These are phyloP conservation scores for Pecoramyces ruminantium DNA, from an alignment of 192 early-diverging fungal species.

Conservation along the genomic window DNA sequence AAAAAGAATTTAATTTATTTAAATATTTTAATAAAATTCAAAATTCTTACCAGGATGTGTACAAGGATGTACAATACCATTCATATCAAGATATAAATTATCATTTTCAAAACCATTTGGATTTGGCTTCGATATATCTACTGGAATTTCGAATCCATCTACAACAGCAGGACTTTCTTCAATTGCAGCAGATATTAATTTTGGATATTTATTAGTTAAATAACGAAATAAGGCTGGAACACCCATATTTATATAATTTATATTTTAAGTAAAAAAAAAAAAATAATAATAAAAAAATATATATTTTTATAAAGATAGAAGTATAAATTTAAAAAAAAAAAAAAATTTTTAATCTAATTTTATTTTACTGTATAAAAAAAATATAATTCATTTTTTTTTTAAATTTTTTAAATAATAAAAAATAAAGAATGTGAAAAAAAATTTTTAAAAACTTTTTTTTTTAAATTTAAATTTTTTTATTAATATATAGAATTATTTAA, in stretches of 20 bases:
- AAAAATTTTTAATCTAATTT: too few relatives aligned
- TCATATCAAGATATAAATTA: conserved; percentile 73
- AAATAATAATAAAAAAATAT: neutral
- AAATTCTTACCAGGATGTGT: conserved; percentile 46
- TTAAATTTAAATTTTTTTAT: too few relatives aligned
- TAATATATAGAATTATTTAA: too few relatives aligned
- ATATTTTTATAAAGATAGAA: neutral
- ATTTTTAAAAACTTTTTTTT: too few relatives aligned
- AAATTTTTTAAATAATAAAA: too few relatives aligned
- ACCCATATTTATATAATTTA: neutral
- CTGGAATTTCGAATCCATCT: neutral
- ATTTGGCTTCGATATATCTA: neutral
- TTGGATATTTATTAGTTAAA: neutral
- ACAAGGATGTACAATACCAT: conserved; percentile 83
- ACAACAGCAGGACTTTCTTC: neutral
- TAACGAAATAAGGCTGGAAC: neutral
- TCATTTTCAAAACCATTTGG: conserved; percentile 71
- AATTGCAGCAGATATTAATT: neutral
- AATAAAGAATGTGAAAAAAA: too few relatives aligned
- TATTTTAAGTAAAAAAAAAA: neutral
- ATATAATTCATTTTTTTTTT: too few relatives aligned
- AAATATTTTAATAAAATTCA: too few relatives aligned
- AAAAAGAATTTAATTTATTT: too few relatives aligned
- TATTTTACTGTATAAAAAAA: too few relatives aligned
- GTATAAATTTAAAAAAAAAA: too few relatives aligned